phyloP scores from a whole-genome alignment of 164 flowering plant species.

The Umbilicus rupestris region DNA sequence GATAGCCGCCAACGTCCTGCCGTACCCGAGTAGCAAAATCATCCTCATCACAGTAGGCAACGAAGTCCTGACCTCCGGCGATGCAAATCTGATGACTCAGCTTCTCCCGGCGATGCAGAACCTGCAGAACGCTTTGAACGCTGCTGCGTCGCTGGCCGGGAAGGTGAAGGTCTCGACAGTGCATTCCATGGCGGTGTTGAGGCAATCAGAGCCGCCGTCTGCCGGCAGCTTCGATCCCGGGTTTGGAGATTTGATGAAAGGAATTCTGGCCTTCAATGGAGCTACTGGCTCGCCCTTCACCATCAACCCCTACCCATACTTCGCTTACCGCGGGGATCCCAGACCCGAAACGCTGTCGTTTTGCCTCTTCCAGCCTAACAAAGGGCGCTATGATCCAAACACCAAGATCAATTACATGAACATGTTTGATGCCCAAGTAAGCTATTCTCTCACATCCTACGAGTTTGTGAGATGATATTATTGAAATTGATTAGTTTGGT shows the following conservation, averaged over 20 bases:
- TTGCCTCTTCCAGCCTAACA: constrained; percentile 38
- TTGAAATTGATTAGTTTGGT: no score
- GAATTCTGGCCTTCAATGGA: constrained; percentile 24
- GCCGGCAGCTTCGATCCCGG: constrained; percentile 27
- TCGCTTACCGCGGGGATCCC: constrained; percentile 34
- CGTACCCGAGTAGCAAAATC: constrained; percentile 71
- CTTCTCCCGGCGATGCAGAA: constrained; percentile 81
- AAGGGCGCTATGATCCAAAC: constrained; percentile 30
- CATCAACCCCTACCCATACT: constrained; percentile 46
- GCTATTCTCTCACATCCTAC: no score
- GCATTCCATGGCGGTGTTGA: constrained; percentile 36
- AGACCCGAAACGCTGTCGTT: constrained; percentile 37
- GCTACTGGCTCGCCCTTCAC: constrained; percentile 40
- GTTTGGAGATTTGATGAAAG: constrained; percentile 21
- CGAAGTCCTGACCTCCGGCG: constrained; percentile 55
- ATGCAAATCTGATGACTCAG: constrained; percentile 30
- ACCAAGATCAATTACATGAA: constrained; percentile 40
- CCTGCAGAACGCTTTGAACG: constrained; percentile 54
- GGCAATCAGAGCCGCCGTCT: constrained; percentile 42
- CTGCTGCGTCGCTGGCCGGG: constrained; percentile 28
- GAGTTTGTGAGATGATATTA: no score
- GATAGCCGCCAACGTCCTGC: constrained; percentile 59
- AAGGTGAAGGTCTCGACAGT: constrained; percentile 41
- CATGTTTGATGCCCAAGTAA: constrained; percentile 55
- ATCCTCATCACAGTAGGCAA: constrained; percentile 71